A percentile compares a stretch with the other conserved stretches of the same genome.
Evolutionary conservation across 306 rosid species (phyloP).

Genomic region (Lupinus albus): DNA sequence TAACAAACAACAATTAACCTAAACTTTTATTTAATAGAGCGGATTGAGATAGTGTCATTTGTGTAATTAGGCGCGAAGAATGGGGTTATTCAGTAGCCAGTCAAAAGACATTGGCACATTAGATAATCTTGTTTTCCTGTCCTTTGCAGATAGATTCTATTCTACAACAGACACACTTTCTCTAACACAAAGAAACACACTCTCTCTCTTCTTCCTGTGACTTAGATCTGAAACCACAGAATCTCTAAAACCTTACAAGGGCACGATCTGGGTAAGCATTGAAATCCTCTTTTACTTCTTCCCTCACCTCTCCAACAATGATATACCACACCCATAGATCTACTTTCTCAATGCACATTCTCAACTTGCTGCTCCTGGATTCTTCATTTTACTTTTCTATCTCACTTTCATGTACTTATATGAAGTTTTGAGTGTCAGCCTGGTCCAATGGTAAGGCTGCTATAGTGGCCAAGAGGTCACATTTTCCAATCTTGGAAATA

Average conservation of each 20-base stretch:
- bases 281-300: conserved; percentile 10
- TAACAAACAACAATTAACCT: too few relatives aligned
- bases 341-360: conserved; percentile 19
- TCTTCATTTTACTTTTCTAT: conserved; percentile 33
- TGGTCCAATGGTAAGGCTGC: too few relatives aligned
- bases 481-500: too few relatives aligned
- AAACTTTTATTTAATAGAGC: not conserved
- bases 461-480: too few relatives aligned
- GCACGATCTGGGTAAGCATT: conserved; percentile 35
- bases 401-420: conserved; percentile 3
- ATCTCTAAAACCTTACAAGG: conserved; percentile 20
- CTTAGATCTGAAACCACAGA: conserved; percentile 45
- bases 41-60: conserved; percentile 12
- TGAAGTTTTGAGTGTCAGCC: too few relatives aligned
- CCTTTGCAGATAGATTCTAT: conserved; percentile 7
- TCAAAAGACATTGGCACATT: not conserved
- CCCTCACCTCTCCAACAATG: not conserved
- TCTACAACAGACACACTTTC: conserved; percentile 1
- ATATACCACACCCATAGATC: conserved; percentile 22
- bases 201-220: conserved; percentile 4
- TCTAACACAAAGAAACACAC: conserved; percentile 14
- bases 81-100: not conserved
- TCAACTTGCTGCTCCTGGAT: conserved; percentile 18
- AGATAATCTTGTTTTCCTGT: conserved; percentile 15
- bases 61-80: conserved; percentile 23